Evolutionary conservation across 2,329 filamentous ascomycete species (phyloP), one percentile per base, ranked within the genome.

Genomic region (Exophiala alcalophila): DNA sequence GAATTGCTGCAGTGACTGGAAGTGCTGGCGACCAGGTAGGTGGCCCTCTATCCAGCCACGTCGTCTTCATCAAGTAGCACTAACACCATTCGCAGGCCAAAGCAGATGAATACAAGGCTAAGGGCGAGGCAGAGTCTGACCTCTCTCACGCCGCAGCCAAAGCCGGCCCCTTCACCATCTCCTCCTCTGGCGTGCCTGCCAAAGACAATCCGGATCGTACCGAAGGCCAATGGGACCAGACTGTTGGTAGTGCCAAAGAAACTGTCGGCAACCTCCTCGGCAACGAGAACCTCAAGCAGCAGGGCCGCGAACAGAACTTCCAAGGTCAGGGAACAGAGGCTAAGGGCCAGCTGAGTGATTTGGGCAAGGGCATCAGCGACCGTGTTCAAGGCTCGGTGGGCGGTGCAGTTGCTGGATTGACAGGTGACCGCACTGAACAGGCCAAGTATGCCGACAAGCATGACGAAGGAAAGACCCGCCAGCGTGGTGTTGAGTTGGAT

Each of bases 201-300:
- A 74, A 78, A 55, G 87, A 95, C 65, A 73, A 86, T 65, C 72
- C 81, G 8, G 73, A 91, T 63, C 86, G 89, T 53, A 70, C 74
- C 15, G 63, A 78, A 12, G 90, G 91, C 29, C 74, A 76, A 12
- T 94, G 51, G 81, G 87, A 95, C 71, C 90, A 96, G 69, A 94
- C 88, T 4, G 61, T 90, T n/a, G 91, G 90, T 38, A 78, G 84
- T 1, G 82, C 82, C 29, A 96, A 96, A 72, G 87, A 96, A 63
- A 72, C 81, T 4, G 52, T 92, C 1, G 91, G 91, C 44, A 81
- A 82, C 12, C 57, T 91, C 4, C 54, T 91, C 18, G 91, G 90
- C 47, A 81, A 78, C 52, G 83, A 92, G 67, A 74, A 72, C 23
- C 66, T 96, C 40, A 91, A 90, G 71, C 73, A 79, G 33, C 62